Evolutionary conservation across 2,329 filamentous ascomycete genomes (phyloP).

Genomic region (Xylariales sp.): DNA sequence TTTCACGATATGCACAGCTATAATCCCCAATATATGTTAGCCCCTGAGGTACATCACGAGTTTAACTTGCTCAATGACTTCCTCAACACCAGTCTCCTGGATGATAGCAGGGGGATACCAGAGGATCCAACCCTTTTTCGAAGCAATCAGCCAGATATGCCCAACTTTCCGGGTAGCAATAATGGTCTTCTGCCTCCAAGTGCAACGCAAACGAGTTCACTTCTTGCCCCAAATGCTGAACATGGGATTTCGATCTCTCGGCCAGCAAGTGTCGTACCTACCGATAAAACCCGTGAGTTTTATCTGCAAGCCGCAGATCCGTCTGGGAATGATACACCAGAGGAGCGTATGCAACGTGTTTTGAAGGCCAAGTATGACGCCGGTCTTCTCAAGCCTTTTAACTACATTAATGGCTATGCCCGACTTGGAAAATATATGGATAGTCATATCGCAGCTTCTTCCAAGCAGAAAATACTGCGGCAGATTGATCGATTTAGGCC

Average conservation of each 20-base stretch:
- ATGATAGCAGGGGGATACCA: conserved; percentile 70
- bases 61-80: conserved; percentile 97
- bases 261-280: conserved; percentile 55
- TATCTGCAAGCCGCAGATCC: conserved; percentile 97
- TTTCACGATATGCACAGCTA: conserved; percentile 94
- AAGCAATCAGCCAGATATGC: conserved; percentile 38
- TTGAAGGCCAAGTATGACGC: conserved; percentile 95
- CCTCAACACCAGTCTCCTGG: conserved; percentile 83
- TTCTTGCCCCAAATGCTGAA: conserved; percentile 44
- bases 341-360: conserved; percentile 92
- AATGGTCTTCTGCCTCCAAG: conserved; percentile 26
- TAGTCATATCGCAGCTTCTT: conserved; percentile 73
- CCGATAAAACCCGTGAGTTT: conserved; percentile 78
- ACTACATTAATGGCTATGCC: conserved; percentile 95
- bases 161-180: conserved; percentile 36
- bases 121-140: conserved; percentile 55
- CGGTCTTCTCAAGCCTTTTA: conserved; percentile 91
- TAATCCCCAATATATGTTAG: conserved; percentile 91
- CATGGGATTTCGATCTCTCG: conserved; percentile 55
- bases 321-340: conserved; percentile 76
- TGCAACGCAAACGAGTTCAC: conserved; percentile 34
- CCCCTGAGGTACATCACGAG: conserved; percentile 89
- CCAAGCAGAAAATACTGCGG: conserved; percentile 85
- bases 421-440: conserved; percentile 89
- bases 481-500: conserved; percentile 91